phyloP scores from a whole-genome alignment of 352 stramenopile species.

The Pythium oligandrum region DNA sequence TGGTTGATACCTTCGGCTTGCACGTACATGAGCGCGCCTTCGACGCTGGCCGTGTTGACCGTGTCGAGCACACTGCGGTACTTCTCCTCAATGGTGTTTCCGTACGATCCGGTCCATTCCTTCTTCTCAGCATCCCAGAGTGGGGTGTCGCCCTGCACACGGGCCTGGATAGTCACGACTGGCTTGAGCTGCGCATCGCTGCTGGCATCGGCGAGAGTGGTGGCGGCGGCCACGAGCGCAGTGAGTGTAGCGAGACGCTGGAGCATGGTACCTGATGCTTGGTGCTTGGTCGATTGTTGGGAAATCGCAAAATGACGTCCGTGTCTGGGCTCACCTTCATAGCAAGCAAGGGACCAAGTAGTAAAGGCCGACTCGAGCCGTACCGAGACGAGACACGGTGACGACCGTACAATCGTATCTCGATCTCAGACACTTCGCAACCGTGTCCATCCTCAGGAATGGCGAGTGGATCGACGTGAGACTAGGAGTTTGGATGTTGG shows the following conservation, averaged over 20 bases:
- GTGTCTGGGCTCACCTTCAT: too few species aligned
- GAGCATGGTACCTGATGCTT: constrained; percentile 2
- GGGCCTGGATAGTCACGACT: constrained; percentile 51
- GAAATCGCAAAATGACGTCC: too few species aligned
- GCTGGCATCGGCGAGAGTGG: constrained; percentile 5
- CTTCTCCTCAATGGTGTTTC: constrained; percentile 25
- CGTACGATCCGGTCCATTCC: constrained; percentile 32
- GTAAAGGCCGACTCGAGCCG: too few species aligned
- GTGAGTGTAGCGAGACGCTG: constrained; percentile 8
- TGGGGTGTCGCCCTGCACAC: constrained; percentile 50
- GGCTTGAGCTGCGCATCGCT: constrained; percentile 34
- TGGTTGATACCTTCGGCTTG: constrained; percentile 62
- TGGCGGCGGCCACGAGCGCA: constrained; percentile 7
- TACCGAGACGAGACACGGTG: too few species aligned
- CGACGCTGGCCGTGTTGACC: constrained; percentile 56
- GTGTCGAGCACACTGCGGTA: constrained; percentile 41
- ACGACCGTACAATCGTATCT: too few species aligned
- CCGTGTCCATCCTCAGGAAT: too few species aligned
- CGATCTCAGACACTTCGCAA: too few species aligned
- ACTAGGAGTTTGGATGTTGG: too few species aligned
- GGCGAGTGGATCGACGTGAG: too few species aligned
- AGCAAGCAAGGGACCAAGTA: too few species aligned
- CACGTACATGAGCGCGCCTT: constrained; percentile 67
- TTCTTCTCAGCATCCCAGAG: constrained; percentile 27
- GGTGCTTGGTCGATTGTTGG: too few species aligned